Percentiles rank a stretch among this genome's conserved stretches.
Evolutionary conservation across 805 yeast species (phyloP).

Genomic region (Naumovozyma castellii): DNA sequence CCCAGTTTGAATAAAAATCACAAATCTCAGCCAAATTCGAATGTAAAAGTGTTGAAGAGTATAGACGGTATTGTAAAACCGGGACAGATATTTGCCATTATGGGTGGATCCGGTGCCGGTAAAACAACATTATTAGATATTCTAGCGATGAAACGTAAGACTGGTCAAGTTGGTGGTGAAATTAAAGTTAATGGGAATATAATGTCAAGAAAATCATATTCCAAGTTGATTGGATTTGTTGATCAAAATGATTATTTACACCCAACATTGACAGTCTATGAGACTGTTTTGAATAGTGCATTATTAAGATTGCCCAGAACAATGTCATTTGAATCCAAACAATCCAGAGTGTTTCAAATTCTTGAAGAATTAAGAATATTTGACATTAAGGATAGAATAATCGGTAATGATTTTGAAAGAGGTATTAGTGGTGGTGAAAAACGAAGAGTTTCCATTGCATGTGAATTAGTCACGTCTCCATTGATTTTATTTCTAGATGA

Average conservation of each 20-base stretch:
- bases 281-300: conserved; percentile 89
- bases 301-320: conserved; percentile 71
- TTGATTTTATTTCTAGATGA: conserved; percentile 77
- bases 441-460: conserved; percentile 85
- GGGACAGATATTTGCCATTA: conserved; percentile 83
- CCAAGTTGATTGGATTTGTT: conserved; percentile 79
- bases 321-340: conserved; percentile 68
- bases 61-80: conserved; percentile 75
- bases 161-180: conserved; percentile 59
- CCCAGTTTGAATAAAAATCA: conserved; percentile 6
- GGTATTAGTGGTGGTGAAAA: conserved; percentile 85
- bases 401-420: conserved; percentile 81
- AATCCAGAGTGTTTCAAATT: conserved; percentile 73
- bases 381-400: conserved; percentile 71
- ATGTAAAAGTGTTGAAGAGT: conserved; percentile 41
- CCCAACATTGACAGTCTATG: conserved; percentile 91
- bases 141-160: conserved; percentile 77
- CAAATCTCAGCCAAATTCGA: conserved; percentile 10
- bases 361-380: conserved; percentile 76
- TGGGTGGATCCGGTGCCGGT: conserved; percentile 99
- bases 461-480: conserved; percentile 86
- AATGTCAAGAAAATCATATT: conserved; percentile 36
- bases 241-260: conserved; percentile 89
- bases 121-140: conserved; percentile 90
- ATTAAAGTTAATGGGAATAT: conserved; percentile 64